Base-by-base conservation (phyloP, 768 basidiomycete genomes). In the Kwoniella bestiolae region DNA sequence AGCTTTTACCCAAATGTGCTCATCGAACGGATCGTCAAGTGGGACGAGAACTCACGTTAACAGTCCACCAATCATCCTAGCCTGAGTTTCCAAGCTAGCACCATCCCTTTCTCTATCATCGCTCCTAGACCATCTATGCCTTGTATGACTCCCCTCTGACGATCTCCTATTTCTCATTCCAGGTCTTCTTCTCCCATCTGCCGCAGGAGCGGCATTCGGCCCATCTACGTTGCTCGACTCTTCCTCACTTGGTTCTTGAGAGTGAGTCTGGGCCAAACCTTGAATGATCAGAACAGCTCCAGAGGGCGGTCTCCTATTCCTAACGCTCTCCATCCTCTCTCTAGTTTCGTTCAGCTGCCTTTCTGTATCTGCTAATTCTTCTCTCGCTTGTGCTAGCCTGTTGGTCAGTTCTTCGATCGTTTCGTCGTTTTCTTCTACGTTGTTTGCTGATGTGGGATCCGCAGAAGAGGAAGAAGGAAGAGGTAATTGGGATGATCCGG, bases 201-300 rank as follows among this genome's bases (percentile, higher is more conserved):
- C 46, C 7, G 21, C n/a, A n/a, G n/a, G n/a, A 45, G 47, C 28
- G 32, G 55, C 47, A 51, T 3, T 21, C 12, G 6, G 14, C 3
- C 50, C 47, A 21, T 29, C 50, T 29, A 35, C 49, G 1, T 14
- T 28, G 21, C n/a, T 18, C 16, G 5, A 21, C 3, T 26, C n/a
- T 32, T 58, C 63, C 12, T 47, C 49, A 1, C 34, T 26, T 5
- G 55, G 6, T 26, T 21, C 26, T 2, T 49, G 59, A 3, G 63
- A 56, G 25, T 64, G 58, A 8, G 75, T 76, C 57, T 76, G 75
- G 7, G 72, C 75, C 29, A 76, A 44, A 23, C 75, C 75, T 58
- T 76, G 75, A 41, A 76, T 76, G 56, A 76, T 69, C 50, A 76
- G 44, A 11, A 76, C 73, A 12, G 75, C 70, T 1, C 75, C 72